Conservation (phyloP, 331 rosid species). For the Malus hybrid region DNA sequence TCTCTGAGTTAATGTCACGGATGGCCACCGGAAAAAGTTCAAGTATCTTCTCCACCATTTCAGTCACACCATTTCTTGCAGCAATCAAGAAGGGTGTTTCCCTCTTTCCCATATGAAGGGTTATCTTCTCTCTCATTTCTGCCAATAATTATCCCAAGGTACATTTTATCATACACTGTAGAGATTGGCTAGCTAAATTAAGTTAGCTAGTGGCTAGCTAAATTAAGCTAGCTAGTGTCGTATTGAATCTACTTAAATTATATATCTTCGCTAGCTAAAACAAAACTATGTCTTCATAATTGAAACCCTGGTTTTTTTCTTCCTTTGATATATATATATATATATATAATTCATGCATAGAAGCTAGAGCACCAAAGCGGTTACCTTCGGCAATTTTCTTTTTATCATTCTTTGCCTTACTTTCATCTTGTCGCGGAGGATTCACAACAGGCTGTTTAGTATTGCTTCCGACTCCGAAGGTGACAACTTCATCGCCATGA, state of each 20-base stretch:
- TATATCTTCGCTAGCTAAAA: too few relatives aligned
- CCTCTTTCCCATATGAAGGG: background rate
- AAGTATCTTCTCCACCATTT: conserved; percentile 43
- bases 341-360: background rate
- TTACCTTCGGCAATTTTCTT: background rate
- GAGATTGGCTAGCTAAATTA: background rate
- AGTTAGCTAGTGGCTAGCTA: background rate
- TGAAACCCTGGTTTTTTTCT: too few relatives aligned
- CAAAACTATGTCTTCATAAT: too few relatives aligned
- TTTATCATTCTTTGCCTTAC: background rate
- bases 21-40: conserved; percentile 38
- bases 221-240: too few relatives aligned
- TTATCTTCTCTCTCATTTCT: background rate
- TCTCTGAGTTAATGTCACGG: conserved; percentile 24
- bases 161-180: background rate
- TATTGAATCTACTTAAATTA: too few relatives aligned
- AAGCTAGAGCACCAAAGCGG: background rate
- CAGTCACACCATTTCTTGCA: conserved; percentile 46
- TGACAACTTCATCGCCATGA: background rate
- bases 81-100: conserved; percentile 49
- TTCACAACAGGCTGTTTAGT: background rate
- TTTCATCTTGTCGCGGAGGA: background rate
- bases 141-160: background rate
- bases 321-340: too few relatives aligned
- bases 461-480: background rate